Base-by-base conservation (phyloP, 805 yeast species). In the Yamadazyma paraphyllophila region DNA sequence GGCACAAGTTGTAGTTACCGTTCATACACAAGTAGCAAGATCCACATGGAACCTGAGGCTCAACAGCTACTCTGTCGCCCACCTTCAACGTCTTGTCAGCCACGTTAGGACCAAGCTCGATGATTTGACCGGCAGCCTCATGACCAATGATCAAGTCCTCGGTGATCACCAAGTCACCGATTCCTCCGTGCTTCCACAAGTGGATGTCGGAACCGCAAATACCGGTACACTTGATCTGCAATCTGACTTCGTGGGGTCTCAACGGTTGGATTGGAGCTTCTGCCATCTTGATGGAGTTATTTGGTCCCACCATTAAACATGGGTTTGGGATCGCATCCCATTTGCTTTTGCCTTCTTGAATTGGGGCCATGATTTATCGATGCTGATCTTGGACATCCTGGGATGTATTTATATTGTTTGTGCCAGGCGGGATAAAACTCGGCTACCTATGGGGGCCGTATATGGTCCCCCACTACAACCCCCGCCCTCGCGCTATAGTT, bases 31-130 rank as follows among this genome's bases (percentile, higher is more conserved):
- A 51, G 44, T 44, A 53, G 43, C 62, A 55, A 7, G 60, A 53
- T n/a, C 69, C 65, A 57, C 84, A 81, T 31, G 82, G 77, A 41
- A 72, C 63, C 48, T 78, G 82, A 8, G 85, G 85, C 61, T 81
- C 79, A 47, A 74, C 58, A n/a, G 78, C 77, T 13, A 75, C 79
- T 41, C 69, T 58, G 51, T 75, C 80, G 41, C 80, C 78, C 31
- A 69, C 71, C 46, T 74, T 67, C 25, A 60, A 36, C 41, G 73
- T 66, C 34, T 67, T 63, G 31, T 51, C 45, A 17, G 48, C 35
- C 12, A 80, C 84, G 10, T 67, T 66, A 12, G 69, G 58, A 35
- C 83, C 83, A 32, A 78, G 67, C 31, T 70, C 76, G n/a, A 77
- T 51, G 29, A 81, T 71, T 44, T 71, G 74, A 39, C 79, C 79